These are phyloP conservation scores for Arthrobotrys sinensis DNA, from an alignment of 2,329 filamentous ascomycete genomes.

Conservation along the genomic window DNA sequence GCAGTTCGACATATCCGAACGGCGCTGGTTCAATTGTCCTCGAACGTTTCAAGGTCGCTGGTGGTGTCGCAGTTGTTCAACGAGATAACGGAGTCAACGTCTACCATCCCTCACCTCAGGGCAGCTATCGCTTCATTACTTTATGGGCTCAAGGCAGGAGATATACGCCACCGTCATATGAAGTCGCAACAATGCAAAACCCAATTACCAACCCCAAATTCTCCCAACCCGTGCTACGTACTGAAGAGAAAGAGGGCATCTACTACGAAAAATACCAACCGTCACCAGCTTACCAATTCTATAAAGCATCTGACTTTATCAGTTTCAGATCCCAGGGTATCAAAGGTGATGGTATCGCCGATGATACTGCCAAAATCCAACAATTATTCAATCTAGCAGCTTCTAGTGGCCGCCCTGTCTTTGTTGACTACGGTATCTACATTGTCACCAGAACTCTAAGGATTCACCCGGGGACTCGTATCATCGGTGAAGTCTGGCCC, in stretches of 20 bases:
- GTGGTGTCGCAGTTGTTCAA: conserved; percentile 6
- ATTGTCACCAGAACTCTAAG: conserved; percentile 70
- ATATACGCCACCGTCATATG: conserved; percentile 19
- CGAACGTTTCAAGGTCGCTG: conserved; percentile 8
- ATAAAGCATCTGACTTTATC: conserved; percentile 73
- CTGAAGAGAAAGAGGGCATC: background rate
- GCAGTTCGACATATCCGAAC: conserved; percentile 26
- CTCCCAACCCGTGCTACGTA: conserved; percentile 7
- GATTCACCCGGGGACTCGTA: conserved; percentile 68
- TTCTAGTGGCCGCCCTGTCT: conserved; percentile 72
- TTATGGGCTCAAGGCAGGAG: conserved; percentile 16
- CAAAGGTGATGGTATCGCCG: conserved; percentile 86
- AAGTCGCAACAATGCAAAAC: conserved; percentile 18
- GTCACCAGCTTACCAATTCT: background rate
- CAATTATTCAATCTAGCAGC: conserved; percentile 75
- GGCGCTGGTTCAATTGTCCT: conserved; percentile 34
- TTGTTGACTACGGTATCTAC: conserved; percentile 70
- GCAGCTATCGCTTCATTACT: background rate
- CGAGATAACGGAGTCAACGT: conserved; percentile 28
- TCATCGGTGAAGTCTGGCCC: conserved; percentile 68
- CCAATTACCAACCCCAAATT: conserved; percentile 12
- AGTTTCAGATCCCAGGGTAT: conserved; percentile 87
- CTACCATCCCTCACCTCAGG: conserved; percentile 3
- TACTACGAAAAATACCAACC: conserved; percentile 23
- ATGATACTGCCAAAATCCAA: conserved; percentile 91